Evolutionary conservation across 768 basidiomycete species (phyloP), one percentile per base, ranked within the genome.

Genomic region (Cubamyces sp.): DNA sequence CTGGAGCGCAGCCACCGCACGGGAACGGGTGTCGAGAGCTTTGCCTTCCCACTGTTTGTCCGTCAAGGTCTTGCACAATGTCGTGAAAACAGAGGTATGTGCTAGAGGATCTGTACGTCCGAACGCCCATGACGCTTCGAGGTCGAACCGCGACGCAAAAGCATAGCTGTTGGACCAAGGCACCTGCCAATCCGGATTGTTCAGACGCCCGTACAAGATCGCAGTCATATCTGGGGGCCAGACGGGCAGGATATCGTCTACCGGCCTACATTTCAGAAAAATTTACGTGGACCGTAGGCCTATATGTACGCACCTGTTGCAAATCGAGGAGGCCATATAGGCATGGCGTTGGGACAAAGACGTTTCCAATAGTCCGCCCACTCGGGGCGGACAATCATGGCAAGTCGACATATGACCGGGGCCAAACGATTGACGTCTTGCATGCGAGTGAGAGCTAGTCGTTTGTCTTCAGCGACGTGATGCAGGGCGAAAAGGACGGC

Each of bases 301-400:
- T 1, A 0, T 15, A 25, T 15, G 28, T 66, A 26, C 81, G 60
- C 67, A 85, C 82, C 70, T 54, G 77, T 68, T 39, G 73, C 76
- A 3, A 74, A 70, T 16, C 81, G 75, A 1, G 81, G 77, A 1
- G 85, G 84, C 92, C 91, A 91, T 28, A 74, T 71, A n/a, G 76
- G 74, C 65, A 82, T 76, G 26, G 81, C 81, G 47, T 83, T 81
- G 3, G 93, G 91, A 66, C 86, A 86, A 43, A 93, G 76, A 14
- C 94, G 83, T 69, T 89, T 88, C 95, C 94, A 96, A 70, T 95
- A 95, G 74, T 97, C 94, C 6, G 85, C 85, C 95, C 94, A 96
- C 70, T 94, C 94, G 0, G 87, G 86, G 19, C 91, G 84, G 16
- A 92, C 82, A 15, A 84, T 76, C 23, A 81, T 70, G 56, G 88